phyloP scores from a whole-genome alignment of 192 early-diverging fungal species.

The Backusella circina region DNA sequence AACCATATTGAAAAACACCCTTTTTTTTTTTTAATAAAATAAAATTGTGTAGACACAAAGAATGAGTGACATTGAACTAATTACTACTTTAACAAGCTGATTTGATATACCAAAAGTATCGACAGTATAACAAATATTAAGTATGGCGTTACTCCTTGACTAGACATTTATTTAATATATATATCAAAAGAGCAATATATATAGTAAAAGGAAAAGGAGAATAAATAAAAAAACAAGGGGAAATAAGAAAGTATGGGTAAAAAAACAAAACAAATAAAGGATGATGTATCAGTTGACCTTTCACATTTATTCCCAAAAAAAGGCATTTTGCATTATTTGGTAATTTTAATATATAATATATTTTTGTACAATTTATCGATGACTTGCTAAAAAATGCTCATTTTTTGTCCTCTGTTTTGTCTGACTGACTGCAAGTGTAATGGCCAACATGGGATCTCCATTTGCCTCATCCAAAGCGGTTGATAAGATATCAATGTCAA shows the following conservation, averaged over 20 bases:
- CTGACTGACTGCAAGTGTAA: slow-evolving; percentile 15
- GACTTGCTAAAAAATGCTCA: not conserved
- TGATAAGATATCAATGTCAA: slow-evolving; percentile 3
- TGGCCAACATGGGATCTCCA: slow-evolving; percentile 21
- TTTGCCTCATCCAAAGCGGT: slow-evolving; percentile 17
- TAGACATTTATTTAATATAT: not conserved
- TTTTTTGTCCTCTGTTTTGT: not conserved
- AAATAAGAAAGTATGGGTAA: not conserved
- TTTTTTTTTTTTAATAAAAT: slow-evolving; percentile 8
- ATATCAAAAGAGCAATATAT: not conserved
- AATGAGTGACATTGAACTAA: not conserved
- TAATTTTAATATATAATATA: no score
- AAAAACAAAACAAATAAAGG: not conserved
- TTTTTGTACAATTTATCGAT: not conserved
- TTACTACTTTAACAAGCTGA: not conserved
- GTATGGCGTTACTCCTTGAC: not conserved
- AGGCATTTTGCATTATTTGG: not conserved
- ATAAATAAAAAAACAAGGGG: not conserved
- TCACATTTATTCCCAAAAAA: not conserved
- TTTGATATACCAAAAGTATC: slow-evolving; percentile 4
- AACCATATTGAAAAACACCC: slow-evolving; percentile 57
- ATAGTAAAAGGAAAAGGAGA: not conserved
- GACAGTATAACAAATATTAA: not conserved
- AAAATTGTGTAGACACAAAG: not conserved
- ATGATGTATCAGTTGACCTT: not conserved